Base-by-base conservation (phyloP, 139 green algal species). In the Eudorina sp. region DNA sequence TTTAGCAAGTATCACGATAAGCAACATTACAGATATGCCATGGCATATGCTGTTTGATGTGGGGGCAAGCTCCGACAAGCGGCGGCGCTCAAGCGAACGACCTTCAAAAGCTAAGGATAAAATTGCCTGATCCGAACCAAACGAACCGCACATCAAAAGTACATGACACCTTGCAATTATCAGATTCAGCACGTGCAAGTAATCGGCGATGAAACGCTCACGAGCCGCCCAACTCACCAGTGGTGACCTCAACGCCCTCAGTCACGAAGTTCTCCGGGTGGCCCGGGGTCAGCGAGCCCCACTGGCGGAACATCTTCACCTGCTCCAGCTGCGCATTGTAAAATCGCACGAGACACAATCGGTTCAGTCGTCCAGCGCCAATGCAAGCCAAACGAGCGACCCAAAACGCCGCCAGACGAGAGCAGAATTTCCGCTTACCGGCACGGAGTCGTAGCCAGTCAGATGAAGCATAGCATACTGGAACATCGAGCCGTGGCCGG, bases 201-300 rank as follows among this genome's bases (percentile, higher is more conserved):
- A n/a, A n/a, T n/a, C n/a, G n/a, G n/a, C n/a, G n/a, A n/a, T 58
- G 51, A 85, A 88, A 80, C 46, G 60, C 60, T 40, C 60, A 23
- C 43, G n/a, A 16, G 58, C 9, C n/a, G 58, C 51, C 64, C 29
- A 16, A 66, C 92, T 87, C 78, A 95, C 95, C 97, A 73, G 98
- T 99, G 68, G 98, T 99, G 58, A 99, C 97, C 94, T 99, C 98
- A 53, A 99, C 92, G 69, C 98, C 98, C 14, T 94, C 18, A 43
- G 98, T 99, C 62, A 97, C 86, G 92, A 99, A 99, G 95, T 99
- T 99, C 94, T 99, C 98, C 46, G 98, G 98, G 94, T 99, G 98
- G 84, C 98, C 98, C 66, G 98, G 98, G 74, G 97, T 99, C 93
- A 94, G 93, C 88, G 91, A 97, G 84, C 93, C 95, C 97, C 96